phyloP scores from a whole-genome alignment of 306 rosid species.

The Macrotyloma uniflorum region DNA sequence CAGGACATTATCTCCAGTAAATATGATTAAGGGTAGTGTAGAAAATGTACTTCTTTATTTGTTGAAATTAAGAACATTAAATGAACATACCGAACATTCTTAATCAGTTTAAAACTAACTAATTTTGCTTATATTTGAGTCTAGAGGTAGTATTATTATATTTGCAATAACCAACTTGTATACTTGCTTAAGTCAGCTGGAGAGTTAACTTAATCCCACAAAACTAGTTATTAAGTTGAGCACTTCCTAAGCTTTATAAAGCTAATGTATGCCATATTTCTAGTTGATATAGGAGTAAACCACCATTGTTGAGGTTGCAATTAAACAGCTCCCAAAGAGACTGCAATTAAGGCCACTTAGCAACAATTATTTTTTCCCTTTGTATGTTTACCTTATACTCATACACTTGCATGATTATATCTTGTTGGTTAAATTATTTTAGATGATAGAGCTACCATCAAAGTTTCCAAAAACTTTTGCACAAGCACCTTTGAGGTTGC shows the following conservation, averaged over 20 bases:
- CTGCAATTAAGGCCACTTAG: background rate
- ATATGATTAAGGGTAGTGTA: no score
- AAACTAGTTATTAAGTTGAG: background rate
- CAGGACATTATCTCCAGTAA: no score
- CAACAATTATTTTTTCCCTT: slow-evolving; percentile 22
- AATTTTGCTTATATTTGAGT: no score
- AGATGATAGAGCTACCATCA: slow-evolving; percentile 96
- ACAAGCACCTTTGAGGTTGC: slow-evolving; percentile 89
- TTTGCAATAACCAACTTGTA: slow-evolving; percentile 10
- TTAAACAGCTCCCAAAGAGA: no score
- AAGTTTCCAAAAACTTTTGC: slow-evolving; percentile 87
- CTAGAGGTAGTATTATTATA: background rate
- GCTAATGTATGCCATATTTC: no score
- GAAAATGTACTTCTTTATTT: no score
- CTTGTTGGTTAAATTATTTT: slow-evolving; percentile 36
- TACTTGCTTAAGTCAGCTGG: slow-evolving; percentile 1
- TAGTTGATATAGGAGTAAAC: background rate
- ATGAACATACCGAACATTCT: no score
- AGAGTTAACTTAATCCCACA: background rate
- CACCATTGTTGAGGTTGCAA: no score
- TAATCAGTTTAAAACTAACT: no score
- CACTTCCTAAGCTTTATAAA: no score
- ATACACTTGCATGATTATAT: background rate
- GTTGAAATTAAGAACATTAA: no score
- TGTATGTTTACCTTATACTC: slow-evolving; percentile 23